Evolutionary conservation across 2,329 filamentous ascomycete genomes (phyloP).

Genomic region (Penicillium sp.): DNA sequence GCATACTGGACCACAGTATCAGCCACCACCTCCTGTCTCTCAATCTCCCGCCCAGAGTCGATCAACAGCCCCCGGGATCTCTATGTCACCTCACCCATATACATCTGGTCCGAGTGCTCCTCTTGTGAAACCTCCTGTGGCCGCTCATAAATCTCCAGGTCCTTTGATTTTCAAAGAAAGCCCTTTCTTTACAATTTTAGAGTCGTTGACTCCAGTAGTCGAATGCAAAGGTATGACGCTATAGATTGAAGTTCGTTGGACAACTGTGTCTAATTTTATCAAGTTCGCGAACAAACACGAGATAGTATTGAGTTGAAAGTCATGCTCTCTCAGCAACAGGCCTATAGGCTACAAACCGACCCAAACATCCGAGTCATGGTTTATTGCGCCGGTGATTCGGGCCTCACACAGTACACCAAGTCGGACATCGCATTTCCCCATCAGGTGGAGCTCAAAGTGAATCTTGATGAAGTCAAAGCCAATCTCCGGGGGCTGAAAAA

Average conservation of each 20-base stretch:
- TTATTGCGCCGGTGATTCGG: slow-evolving; percentile 70
- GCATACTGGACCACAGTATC: slow-evolving; percentile 26
- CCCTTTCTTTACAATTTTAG: slow-evolving; percentile 76
- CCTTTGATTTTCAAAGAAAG: slow-evolving; percentile 67
- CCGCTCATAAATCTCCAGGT: slow-evolving; percentile 38
- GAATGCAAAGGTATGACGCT: slow-evolving; percentile 67
- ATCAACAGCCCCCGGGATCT: slow-evolving; percentile 27
- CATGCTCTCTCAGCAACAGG: slow-evolving; percentile 53
- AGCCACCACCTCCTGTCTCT: slow-evolving; percentile 23
- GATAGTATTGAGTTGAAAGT: slow-evolving; percentile 61
- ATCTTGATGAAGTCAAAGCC: slow-evolving; percentile 82
- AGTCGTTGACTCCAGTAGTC: slow-evolving; percentile 63
- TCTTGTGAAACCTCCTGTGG: slow-evolving; percentile 1
- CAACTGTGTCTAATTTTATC: slow-evolving; percentile 20
- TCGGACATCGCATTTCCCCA: slow-evolving; percentile 83
- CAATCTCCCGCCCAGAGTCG: slow-evolving; percentile 31
- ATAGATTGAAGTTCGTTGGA: background rate
- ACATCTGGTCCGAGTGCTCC: slow-evolving; percentile 27
- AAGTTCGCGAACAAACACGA: slow-evolving; percentile 60
- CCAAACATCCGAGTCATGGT: slow-evolving; percentile 71
- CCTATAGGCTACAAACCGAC: slow-evolving; percentile 59
- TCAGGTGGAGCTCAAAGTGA: slow-evolving; percentile 89
- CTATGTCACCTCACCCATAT: slow-evolving; percentile 33
- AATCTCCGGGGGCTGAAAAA: slow-evolving; percentile 95
- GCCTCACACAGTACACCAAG: slow-evolving; percentile 56